phyloP scores from a whole-genome alignment of 2,329 filamentous ascomycete species.

The Eutypella sp. region DNA sequence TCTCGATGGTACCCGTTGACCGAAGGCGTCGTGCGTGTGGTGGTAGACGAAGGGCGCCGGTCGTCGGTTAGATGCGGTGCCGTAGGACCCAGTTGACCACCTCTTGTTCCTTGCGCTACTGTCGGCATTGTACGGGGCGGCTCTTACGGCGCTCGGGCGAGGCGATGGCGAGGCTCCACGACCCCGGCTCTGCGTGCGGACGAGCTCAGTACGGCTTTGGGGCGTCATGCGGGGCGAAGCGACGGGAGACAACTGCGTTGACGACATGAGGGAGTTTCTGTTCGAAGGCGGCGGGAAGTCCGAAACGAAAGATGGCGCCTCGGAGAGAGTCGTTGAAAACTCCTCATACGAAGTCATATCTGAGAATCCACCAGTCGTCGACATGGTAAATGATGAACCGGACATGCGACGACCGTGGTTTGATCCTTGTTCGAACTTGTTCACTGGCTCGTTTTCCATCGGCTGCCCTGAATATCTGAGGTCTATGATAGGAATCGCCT shows the following conservation, averaged over 20 bases:
- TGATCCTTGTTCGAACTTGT: constrained; percentile 47
- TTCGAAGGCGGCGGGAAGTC: constrained; percentile 65
- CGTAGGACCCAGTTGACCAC: constrained; percentile 74
- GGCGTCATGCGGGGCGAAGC: constrained; percentile 64
- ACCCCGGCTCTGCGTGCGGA: constrained; percentile 61
- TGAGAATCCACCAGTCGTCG: constrained; percentile 58
- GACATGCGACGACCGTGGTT: constrained; percentile 59
- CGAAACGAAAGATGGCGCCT: constrained; percentile 61
- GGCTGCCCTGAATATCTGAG: constrained; percentile 45
- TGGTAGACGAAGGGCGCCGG: constrained; percentile 60
- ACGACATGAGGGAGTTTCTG: constrained; percentile 65
- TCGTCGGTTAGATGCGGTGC: constrained; percentile 49
- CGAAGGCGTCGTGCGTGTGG: constrained; percentile 54
- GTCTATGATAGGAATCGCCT: constrained; percentile 58
- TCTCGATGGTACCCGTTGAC: constrained; percentile 50
- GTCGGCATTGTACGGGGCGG: constrained; percentile 67
- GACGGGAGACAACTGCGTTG: constrained; percentile 67
- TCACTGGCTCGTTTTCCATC: constrained; percentile 46
- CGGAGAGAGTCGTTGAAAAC: constrained; percentile 60
- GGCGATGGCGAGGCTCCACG: constrained; percentile 65
- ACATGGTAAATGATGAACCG: constrained; percentile 69
- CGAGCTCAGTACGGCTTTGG: constrained; percentile 56
- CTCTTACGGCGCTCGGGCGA: constrained; percentile 59
- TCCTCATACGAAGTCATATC: constrained; percentile 70
- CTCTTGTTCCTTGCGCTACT: constrained; percentile 61